Evolutionary conservation across 2,329 filamentous ascomycete genomes (phyloP), one percentile per base, ranked within the genome.

Genomic region (Neonectria magnoliae): DNA sequence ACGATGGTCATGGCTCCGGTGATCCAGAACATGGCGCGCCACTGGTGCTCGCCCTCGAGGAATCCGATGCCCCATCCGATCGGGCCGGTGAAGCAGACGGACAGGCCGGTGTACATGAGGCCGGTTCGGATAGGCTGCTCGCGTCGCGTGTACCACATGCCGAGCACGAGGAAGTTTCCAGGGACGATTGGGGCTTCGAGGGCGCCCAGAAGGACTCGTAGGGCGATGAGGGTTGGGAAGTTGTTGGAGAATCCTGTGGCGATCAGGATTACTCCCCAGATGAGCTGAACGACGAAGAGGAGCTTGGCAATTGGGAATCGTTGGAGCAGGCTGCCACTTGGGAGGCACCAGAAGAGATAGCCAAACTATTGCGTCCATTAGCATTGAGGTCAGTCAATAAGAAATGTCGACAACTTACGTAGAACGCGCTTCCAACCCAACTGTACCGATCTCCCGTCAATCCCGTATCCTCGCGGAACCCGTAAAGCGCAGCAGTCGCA

Each of bases 281-380:
- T 31, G 4, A 75, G 58, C 47, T 73, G 67, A 3, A 68, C 68
- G 38, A 51, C 60, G 20, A 62, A 71, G 48, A 80, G 68, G 25
- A 75, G 70, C 52, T 77, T 79, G 20, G 77, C 78, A 14, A 80
- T 70, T 8, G 78, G 78, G 41, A 79, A 73, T n/a, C 68, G 70
- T 60, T 79, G 77, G 14, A 79, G 67, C 0, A 79, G 61, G 25
- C 63, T 68, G 20, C 73, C 73, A n/a, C 70, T 72, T 14, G 76
- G 77, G 9, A 78, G 75, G 50, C 76, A 76, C 62, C 73, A 75
- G 33, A 77, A 55, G 22, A 80, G 68, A 53, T 80, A 80, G 20
- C 77, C 76, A 41, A 79, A 77, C 71, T 74, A 11, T 11, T 5
- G 16, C 10, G 22, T 18, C 1, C 16, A 9, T 59, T 44, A 57